A percentile compares a stretch with the other conserved stretches of the same genome.
phyloP scores from a whole-genome alignment of 768 basidiomycete genomes.

The Termitomyces bulborhizus region DNA sequence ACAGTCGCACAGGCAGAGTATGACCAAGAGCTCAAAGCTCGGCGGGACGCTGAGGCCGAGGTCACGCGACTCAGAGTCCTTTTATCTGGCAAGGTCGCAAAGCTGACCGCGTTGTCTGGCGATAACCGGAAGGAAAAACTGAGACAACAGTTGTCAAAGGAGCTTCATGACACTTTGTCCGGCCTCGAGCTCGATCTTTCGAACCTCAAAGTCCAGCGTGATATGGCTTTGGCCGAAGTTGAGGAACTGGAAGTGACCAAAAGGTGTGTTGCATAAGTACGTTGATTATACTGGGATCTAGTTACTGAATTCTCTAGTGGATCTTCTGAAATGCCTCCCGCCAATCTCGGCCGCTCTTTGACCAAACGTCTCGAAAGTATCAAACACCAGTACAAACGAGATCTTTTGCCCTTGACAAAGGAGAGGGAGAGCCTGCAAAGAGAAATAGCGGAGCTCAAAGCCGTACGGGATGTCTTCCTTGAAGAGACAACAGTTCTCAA shows the following conservation, averaged over 20 bases:
- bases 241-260: constrained; percentile 79
- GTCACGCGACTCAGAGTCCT: constrained; percentile 80
- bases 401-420: constrained; percentile 77
- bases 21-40: constrained; percentile 81
- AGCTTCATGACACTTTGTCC: constrained; percentile 69
- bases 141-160: constrained; percentile 72
- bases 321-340: constrained; percentile 30
- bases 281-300: neutral
- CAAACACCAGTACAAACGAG: constrained; percentile 82
- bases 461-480: constrained; percentile 77
- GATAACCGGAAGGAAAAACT: constrained; percentile 75
- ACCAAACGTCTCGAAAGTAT: constrained; percentile 82
- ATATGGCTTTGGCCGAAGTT: constrained; percentile 88
- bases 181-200: constrained; percentile 83
- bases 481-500: constrained; percentile 92
- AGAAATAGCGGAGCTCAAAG: constrained; percentile 84
- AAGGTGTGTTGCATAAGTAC: constrained; percentile 40
- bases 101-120: constrained; percentile 78
- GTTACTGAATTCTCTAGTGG: constrained; percentile 17
- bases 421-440: constrained; percentile 73
- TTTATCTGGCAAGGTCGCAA: constrained; percentile 84
- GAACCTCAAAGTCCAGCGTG: constrained; percentile 82
- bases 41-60: constrained; percentile 90
- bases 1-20: constrained; percentile 93
- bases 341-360: constrained; percentile 60